Evolutionary conservation across 2,329 filamentous ascomycete species (phyloP), one percentile per base, ranked within the genome.

Genomic region (Colletotrichum chlorophyti): DNA sequence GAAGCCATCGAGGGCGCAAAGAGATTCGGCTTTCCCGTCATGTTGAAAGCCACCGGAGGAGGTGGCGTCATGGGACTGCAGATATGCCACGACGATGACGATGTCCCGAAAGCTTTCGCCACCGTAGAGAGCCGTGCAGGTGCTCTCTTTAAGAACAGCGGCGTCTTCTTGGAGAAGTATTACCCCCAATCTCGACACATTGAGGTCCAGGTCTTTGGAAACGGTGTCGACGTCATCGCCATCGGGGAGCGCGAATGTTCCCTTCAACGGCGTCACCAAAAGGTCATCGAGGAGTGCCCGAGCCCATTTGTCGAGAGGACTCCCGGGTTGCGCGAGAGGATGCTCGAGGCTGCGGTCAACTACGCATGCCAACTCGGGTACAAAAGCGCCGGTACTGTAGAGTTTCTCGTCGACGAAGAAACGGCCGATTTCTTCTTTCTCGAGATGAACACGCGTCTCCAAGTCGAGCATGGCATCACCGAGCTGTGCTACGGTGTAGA

Each of bases 401-500:
- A 78, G 61, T 78, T 76, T 32, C 61, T 79, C 0, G 66, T 74
- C 1, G 71, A 76, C 42, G 63, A 64, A 10, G 59, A 63, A 7
- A 67, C 66, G 0, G 64, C 61, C 0, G 58, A 66, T 4, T 77
- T 74, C 54, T 80, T 80, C 29, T 55, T 55, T 12, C 27, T 55
- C 17, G 52, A 55, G 55, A 79, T 83, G 68, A 79, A 83, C 77
- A 63, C 90, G 0, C 79, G 90, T 8, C 71, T 93, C 3, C 90
- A 93, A 64, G 90, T 93, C 21, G 90, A 93, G 68, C 90, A 93
- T 63, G 89, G 89, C 0, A 87, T 55, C 10, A 41, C 52, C 4
- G 45, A 55, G 21, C 23, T 43, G 19, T 47, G 43, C 17, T 43
- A 35, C 10, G 32, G 34, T 4, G 27, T 59, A 4, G 55, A 59